Conservation (phyloP, 495 filamentous ascomycete species). For the Talaromyces ruber region DNA sequence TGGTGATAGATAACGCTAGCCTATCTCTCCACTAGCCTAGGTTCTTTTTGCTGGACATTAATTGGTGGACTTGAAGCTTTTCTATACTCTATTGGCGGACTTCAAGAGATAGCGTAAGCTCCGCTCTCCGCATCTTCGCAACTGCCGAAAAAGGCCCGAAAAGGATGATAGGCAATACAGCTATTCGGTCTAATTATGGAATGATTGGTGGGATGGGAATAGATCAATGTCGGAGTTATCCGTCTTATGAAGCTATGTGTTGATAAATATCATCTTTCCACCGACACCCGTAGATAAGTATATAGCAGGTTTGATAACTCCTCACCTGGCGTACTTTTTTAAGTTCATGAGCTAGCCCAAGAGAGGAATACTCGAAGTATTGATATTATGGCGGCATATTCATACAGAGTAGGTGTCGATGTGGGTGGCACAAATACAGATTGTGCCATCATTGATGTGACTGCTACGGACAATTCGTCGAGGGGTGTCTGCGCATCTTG, state of each 20-base stretch:
- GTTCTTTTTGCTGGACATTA: not conserved
- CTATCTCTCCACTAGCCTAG: not conserved
- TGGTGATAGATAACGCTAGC: not conserved
- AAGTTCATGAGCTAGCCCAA: not conserved
- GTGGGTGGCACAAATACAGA: constrained; percentile 52
- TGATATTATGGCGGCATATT: not conserved
- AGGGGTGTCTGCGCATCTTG: constrained; percentile 42
- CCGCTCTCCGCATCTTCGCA: not conserved
- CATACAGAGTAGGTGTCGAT: constrained; percentile 16
- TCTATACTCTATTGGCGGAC: constrained; percentile 2
- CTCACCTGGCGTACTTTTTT: not conserved
- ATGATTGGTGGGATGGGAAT: constrained; percentile 2
- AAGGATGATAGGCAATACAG: not conserved
- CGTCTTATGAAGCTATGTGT: not conserved
- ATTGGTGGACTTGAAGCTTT: constrained; percentile 4
- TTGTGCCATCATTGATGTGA: constrained; percentile 46
- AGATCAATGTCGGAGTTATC: not conserved
- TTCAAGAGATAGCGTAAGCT: not conserved
- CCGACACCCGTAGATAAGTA: not conserved
- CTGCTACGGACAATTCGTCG: constrained; percentile 20
- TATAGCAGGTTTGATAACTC: not conserved
- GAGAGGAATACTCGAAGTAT: not conserved
- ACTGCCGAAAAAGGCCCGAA: not conserved
- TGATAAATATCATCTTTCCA: constrained; percentile 1
- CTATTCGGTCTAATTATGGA: not conserved